Conservation (phyloP, 208 protist species). For the Wallacemonas sp. region DNA sequence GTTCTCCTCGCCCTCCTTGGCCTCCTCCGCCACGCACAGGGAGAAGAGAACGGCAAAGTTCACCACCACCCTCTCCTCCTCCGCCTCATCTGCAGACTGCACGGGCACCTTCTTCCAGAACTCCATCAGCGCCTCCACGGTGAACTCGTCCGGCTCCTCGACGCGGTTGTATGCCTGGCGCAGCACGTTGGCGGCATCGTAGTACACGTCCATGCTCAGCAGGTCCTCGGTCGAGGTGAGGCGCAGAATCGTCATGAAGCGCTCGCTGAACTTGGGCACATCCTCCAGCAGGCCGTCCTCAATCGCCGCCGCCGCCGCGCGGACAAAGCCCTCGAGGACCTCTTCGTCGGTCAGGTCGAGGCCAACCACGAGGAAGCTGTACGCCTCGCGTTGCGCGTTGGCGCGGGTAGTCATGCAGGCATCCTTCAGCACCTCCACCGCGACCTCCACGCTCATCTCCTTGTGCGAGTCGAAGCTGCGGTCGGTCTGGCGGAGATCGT, state of each 20-base stretch:
- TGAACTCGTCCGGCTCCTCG: conserved; percentile 48
- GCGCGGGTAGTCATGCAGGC: conserved; percentile 85
- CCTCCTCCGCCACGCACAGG: conserved; percentile 47
- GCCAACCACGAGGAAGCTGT: conserved; percentile 78
- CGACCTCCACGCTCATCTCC: conserved; percentile 67
- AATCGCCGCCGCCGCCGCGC: conserved; percentile 62
- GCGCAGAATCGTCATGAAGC: conserved; percentile 84
- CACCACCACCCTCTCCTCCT: conserved; percentile 55
- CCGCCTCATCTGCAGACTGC: conserved; percentile 25
- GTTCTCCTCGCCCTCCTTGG: conserved; percentile 47
- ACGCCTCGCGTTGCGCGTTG: conserved; percentile 82
- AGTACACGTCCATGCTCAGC: conserved; percentile 76
- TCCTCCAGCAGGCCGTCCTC: conserved; percentile 86
- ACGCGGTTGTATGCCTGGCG: conserved; percentile 70
- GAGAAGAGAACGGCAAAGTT: conserved; percentile 54
- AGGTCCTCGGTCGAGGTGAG: conserved; percentile 73
- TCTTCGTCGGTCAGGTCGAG: conserved; percentile 80
- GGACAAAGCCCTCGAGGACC: conserved; percentile 74
- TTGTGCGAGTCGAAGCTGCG: conserved; percentile 46
- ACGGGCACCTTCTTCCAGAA: conserved; percentile 71
- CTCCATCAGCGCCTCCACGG: conserved; percentile 69
- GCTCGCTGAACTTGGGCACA: conserved; percentile 85
- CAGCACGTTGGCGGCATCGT: conserved; percentile 75
- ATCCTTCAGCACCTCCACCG: conserved; percentile 69
- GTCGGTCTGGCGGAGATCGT: conserved; percentile 73